Evolutionary conservation across 495 filamentous ascomycete species (phyloP).

Genomic region (Xylaria scruposa): DNA sequence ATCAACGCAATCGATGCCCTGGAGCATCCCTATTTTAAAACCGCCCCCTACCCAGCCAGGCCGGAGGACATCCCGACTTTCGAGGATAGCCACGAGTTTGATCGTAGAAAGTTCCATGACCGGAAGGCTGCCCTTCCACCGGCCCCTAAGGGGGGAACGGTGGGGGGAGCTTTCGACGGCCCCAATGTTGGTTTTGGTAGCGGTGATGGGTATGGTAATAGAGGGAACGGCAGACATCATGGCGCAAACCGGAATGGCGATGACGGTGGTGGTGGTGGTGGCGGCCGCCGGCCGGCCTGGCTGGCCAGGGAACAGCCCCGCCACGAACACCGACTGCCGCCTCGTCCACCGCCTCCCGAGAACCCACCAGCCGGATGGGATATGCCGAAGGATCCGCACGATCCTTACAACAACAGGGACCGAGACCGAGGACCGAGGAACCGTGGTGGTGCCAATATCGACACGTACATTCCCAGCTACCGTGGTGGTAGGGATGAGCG

Average conservation of each 20-base stretch:
- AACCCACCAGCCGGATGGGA: conserved; percentile 46
- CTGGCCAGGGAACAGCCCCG: conserved; percentile 43
- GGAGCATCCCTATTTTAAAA: conserved; percentile 89
- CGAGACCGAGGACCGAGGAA: conserved; percentile 45
- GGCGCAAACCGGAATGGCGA: conserved; percentile 46
- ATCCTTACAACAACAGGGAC: conserved; percentile 40
- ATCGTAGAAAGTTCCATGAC: conserved; percentile 84
- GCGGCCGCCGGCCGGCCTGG: conserved; percentile 55
- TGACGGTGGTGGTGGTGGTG: conserved; percentile 39
- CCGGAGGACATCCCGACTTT: conserved; percentile 86
- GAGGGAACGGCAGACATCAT: conserved; percentile 48
- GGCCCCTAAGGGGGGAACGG: conserved; percentile 85
- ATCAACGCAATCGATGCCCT: conserved; percentile 95
- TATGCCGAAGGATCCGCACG: conserved; percentile 46
- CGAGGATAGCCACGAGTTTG: conserved; percentile 94
- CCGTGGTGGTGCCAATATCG: conserved; percentile 47
- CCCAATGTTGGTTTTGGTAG: conserved; percentile 54
- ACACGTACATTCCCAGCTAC: conserved; percentile 69
- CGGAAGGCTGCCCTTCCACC: conserved; percentile 81
- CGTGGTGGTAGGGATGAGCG: conserved; percentile 43
- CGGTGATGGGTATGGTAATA: conserved; percentile 54
- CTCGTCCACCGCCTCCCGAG: conserved; percentile 52
- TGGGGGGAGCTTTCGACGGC: conserved; percentile 73
- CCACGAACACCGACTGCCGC: conserved; percentile 54
- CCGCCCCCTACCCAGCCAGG: conserved; percentile 74